Percentiles rank a stretch among this genome's conserved stretches.
phyloP scores from a whole-genome alignment of 768 basidiomycete species.

The Lactarius psammicola region DNA sequence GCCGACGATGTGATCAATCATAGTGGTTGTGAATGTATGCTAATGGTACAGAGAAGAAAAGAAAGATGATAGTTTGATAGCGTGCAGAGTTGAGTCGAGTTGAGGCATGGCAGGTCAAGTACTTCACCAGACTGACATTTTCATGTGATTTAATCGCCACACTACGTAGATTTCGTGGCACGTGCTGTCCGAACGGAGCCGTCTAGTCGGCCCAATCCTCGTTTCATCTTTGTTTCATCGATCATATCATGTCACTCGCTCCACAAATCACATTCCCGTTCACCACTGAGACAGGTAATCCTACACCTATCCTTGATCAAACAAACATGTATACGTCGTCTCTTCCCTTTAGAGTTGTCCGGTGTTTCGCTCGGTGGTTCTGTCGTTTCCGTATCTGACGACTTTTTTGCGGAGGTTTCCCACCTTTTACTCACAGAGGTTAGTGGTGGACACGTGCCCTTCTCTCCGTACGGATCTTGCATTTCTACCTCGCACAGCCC shows the following conservation, averaged over 20 bases:
- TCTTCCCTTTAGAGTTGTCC: slow-evolving; percentile 69
- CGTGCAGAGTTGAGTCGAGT: not conserved
- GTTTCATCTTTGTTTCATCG: slow-evolving; percentile 21
- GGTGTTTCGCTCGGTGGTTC: slow-evolving; percentile 78
- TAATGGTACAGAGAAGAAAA: slow-evolving; percentile 19
- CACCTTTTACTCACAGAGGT: slow-evolving; percentile 85
- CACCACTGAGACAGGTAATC: slow-evolving; percentile 49
- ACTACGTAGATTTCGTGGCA: not conserved
- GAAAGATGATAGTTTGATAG: slow-evolving; percentile 4
- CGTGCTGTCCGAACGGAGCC: slow-evolving; percentile 44
- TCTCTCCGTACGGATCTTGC: not conserved
- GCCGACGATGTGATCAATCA: slow-evolving; percentile 94
- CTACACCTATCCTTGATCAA: not conserved
- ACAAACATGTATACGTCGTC: not conserved
- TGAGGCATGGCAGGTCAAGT: not conserved
- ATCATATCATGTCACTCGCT: slow-evolving; percentile 31
- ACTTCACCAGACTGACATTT: slow-evolving; percentile 6
- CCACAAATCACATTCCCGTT: slow-evolving; percentile 45
- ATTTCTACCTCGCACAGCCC: slow-evolving; percentile 49
- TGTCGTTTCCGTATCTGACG: slow-evolving; percentile 80
- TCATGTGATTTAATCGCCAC: slow-evolving; percentile 34
- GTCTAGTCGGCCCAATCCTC: slow-evolving; percentile 49
- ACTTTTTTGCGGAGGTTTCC: slow-evolving; percentile 89
- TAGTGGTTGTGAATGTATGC: slow-evolving; percentile 36
- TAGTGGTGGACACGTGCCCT: slow-evolving; percentile 30